A percentile compares a stretch with the other conserved stretches of the same genome.
Conservation (phyloP, 495 filamentous ascomycete genomes). For the Astrocystis sublimbata region DNA sequence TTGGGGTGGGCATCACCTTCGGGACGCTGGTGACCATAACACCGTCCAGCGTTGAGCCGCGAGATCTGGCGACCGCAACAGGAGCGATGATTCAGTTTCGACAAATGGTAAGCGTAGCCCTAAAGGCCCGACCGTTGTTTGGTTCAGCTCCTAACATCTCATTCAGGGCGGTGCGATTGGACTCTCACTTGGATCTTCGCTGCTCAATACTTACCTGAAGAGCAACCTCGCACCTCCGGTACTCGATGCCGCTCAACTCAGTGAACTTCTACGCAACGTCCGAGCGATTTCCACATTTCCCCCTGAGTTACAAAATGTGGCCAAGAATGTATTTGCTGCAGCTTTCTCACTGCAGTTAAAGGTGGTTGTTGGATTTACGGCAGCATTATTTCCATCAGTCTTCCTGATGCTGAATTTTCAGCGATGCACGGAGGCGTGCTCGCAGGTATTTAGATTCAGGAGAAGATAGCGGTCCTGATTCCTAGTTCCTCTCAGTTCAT, state of each 20-base stretch:
- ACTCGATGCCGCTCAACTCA: background rate
- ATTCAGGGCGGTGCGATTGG: background rate
- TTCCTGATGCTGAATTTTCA: background rate
- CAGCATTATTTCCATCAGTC: background rate
- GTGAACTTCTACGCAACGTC: background rate
- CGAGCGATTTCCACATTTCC: background rate
- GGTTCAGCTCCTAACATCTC: background rate
- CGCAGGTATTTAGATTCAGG: background rate
- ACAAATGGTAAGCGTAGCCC: background rate
- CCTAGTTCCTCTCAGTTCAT: background rate
- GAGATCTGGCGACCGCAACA: constrained; percentile 4
- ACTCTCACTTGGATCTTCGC: background rate
- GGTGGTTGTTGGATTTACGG: background rate
- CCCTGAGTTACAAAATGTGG: background rate
- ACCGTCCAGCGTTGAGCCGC: background rate
- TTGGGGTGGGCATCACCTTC: constrained; percentile 2
- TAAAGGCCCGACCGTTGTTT: background rate
- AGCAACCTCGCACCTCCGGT: background rate
- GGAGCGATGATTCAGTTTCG: constrained; percentile 11
- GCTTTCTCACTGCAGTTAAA: background rate
- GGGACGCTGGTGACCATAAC: constrained; percentile 1
- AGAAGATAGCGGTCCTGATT: too few species aligned
- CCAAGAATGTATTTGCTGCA: background rate
- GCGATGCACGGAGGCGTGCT: background rate
- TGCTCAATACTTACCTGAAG: background rate